Evolutionary conservation across 352 stramenopile species (phyloP).

Genomic region (Globisporangium barbulae): DNA sequence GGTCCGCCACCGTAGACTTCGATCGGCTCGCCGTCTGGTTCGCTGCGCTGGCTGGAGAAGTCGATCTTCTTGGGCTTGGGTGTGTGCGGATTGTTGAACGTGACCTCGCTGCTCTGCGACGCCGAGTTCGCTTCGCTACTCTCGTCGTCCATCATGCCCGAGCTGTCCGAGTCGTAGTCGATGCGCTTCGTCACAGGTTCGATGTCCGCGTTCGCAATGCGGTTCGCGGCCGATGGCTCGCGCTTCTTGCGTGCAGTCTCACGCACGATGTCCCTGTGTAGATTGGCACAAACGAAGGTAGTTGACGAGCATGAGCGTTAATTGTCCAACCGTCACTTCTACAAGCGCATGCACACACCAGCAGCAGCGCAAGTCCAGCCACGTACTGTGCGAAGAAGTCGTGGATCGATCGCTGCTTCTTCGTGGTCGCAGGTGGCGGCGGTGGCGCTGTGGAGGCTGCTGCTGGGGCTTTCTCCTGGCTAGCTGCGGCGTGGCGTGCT

Average conservation of each 20-base stretch:
- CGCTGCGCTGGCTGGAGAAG: conserved; percentile 74
- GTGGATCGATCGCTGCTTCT: conserved; percentile 85
- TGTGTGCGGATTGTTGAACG: conserved; percentile 3
- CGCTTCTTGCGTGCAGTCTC: conserved; percentile 39
- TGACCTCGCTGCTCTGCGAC: conserved; percentile 42
- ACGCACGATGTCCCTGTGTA: conserved; percentile 20
- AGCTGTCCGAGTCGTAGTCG: conserved; percentile 59
- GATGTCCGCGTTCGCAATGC: conserved; percentile 26
- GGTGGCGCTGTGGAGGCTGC: neutral
- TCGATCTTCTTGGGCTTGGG: conserved; percentile 73
- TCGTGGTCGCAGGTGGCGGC: conserved; percentile 22
- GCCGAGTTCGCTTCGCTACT: conserved; percentile 34
- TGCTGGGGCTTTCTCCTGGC: conserved; percentile 13
- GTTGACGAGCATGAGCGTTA: neutral
- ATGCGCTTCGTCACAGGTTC: conserved; percentile 66
- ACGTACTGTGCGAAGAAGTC: conserved; percentile 75
- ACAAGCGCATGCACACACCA: neutral
- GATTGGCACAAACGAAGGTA: neutral
- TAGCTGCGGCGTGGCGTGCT: conserved; percentile 12
- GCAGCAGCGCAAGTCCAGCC: neutral
- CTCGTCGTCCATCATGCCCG: conserved; percentile 43
- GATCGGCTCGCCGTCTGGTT: conserved; percentile 61
- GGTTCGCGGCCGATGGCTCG: conserved; percentile 16
- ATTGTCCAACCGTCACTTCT: neutral
- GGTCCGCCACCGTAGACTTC: neutral